A percentile compares a stretch with the other conserved stretches of the same genome.
These are phyloP conservation scores for Heliocybe sulcata DNA, from an alignment of 1,284 basidiomycete species.

Conservation along the genomic window DNA sequence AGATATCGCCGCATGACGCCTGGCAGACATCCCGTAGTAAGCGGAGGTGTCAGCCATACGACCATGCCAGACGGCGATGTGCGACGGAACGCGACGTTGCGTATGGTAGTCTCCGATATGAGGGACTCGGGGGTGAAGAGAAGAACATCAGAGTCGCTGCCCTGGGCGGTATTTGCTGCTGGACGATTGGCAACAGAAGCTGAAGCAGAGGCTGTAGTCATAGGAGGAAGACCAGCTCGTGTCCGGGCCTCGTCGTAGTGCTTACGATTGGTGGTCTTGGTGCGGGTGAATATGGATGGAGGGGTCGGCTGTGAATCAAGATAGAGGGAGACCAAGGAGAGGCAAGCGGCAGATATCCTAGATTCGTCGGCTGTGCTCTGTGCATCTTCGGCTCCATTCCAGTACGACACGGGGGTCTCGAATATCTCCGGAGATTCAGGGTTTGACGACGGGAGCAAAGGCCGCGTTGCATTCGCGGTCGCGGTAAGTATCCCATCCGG, in stretches of 20 bases:
- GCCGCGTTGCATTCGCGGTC: constrained; percentile 28
- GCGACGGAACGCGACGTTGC: constrained; percentile 61
- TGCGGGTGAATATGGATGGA: constrained; percentile 47
- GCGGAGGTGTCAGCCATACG: constrained; percentile 58
- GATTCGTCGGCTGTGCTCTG: constrained; percentile 11
- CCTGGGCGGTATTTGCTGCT: constrained; percentile 15
- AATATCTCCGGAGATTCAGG: constrained; percentile 16
- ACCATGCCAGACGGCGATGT: constrained; percentile 13
- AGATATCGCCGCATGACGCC: constrained; percentile 64
- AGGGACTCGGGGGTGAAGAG: constrained; percentile 43
- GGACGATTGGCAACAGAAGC: not conserved
- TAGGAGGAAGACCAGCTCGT: constrained; percentile 37
- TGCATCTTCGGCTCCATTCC: not conserved
- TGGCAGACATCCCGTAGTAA: constrained; percentile 54
- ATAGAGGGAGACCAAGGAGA: constrained; percentile 29
- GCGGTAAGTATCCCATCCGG: constrained; percentile 36
- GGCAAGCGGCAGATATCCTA: constrained; percentile 8
- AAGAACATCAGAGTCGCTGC: constrained; percentile 43
- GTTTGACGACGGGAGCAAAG: constrained; percentile 32
- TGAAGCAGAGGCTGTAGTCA: constrained; percentile 16
- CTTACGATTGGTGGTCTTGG: constrained; percentile 61
- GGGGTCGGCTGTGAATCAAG: constrained; percentile 48
- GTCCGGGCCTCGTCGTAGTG: constrained; percentile 54
- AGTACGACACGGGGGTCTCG: not conserved
- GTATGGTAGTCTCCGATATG: constrained; percentile 60